A percentile compares a stretch with the other conserved stretches of the same genome.
These are phyloP conservation scores for Cercospora citrullina DNA, from an alignment of 2,329 filamentous ascomycete species.

Conservation along the genomic window DNA sequence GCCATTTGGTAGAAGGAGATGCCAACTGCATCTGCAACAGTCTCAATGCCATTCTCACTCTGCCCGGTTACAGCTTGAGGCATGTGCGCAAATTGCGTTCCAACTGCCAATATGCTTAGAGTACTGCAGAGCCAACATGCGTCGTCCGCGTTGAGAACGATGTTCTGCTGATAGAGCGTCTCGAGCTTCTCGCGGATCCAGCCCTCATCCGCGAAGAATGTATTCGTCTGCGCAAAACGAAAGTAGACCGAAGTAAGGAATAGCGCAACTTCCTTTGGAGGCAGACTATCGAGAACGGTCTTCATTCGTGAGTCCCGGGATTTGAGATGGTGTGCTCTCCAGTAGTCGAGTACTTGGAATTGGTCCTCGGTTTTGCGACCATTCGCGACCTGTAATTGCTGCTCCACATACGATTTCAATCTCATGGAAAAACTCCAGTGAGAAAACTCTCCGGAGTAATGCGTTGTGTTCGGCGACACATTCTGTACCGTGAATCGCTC, in stretches of 20 bases:
- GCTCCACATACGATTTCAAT: slow-evolving; percentile 45
- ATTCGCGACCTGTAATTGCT: slow-evolving; percentile 34
- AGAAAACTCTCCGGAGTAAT: slow-evolving; percentile 50
- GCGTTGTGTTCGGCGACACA: slow-evolving; percentile 17
- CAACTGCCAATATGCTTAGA: slow-evolving; percentile 44
- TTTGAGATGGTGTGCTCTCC: slow-evolving; percentile 46
- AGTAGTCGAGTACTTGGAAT: slow-evolving; percentile 40
- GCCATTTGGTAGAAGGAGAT: slow-evolving; percentile 59
- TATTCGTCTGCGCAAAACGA: slow-evolving; percentile 47
- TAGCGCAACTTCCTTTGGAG: slow-evolving; percentile 48
- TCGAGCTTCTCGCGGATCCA: slow-evolving; percentile 45
- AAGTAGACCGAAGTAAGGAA: slow-evolving; percentile 47
- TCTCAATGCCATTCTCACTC: slow-evolving; percentile 37
- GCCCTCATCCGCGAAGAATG: slow-evolving; percentile 47
- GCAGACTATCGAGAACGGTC: slow-evolving; percentile 43
- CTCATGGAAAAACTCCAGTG: slow-evolving; percentile 49
- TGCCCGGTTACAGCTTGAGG: slow-evolving; percentile 6
- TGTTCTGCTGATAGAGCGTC: slow-evolving; percentile 42
- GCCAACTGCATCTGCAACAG: slow-evolving; percentile 42
- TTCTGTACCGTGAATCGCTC: slow-evolving; percentile 24
- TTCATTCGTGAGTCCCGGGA: slow-evolving; percentile 43
- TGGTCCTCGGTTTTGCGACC: slow-evolving; percentile 10
- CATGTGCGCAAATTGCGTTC: slow-evolving; percentile 47
- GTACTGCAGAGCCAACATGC: slow-evolving; percentile 42
- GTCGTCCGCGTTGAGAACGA: slow-evolving; percentile 42